Percentiles rank a stretch among this genome's conserved stretches.
phyloP scores from a whole-genome alignment of 179 eudicot species.

The Drosera spatulata region DNA sequence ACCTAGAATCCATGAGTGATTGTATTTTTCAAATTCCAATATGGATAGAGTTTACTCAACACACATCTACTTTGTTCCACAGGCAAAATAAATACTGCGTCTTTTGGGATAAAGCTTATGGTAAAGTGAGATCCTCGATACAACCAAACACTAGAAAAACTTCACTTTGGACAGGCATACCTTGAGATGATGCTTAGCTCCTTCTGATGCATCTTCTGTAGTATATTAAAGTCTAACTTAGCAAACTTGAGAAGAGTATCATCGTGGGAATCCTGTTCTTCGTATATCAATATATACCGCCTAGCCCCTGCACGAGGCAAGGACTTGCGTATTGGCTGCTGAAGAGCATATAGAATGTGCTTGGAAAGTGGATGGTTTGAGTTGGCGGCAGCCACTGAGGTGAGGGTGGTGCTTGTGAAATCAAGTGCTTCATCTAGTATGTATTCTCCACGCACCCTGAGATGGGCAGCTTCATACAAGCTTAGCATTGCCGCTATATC shows the following conservation, averaged over 20 bases:
- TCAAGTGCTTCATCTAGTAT: conserved; percentile 8
- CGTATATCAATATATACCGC: neutral
- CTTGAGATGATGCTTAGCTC: neutral
- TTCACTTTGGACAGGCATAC: neutral
- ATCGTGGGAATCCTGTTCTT: neutral
- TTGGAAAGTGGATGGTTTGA: neutral
- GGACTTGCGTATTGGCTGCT: neutral
- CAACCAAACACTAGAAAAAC: neutral
- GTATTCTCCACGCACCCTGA: conserved; percentile 2
- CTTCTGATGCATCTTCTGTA: neutral
- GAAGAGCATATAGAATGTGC: neutral
- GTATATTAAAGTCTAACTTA: conserved; percentile 2
- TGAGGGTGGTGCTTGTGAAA: neutral
- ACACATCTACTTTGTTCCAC: no score
- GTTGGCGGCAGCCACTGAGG: no score
- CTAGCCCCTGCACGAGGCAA: neutral
- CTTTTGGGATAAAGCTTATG: no score
- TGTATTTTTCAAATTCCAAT: no score
- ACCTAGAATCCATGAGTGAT: no score
- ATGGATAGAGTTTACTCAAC: no score
- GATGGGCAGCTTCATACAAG: conserved; percentile 7
- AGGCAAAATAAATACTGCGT: no score
- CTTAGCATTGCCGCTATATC: neutral
- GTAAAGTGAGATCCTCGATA: no score
- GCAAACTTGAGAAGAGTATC: neutral